These are phyloP conservation scores for Entonaema liquescens DNA, from an alignment of 495 filamentous ascomycete species.

Conservation along the genomic window DNA sequence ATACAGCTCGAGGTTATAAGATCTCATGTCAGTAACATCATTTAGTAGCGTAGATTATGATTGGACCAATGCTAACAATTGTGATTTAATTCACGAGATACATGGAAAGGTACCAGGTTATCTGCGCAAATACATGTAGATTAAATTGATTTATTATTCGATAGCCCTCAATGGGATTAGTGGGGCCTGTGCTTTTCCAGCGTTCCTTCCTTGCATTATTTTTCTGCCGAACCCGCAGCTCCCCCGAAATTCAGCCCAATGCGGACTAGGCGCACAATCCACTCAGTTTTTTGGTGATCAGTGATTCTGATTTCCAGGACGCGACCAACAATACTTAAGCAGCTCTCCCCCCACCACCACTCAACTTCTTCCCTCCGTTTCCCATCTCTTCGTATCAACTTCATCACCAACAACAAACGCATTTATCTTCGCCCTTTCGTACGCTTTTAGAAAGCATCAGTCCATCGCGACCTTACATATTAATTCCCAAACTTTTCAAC, in stretches of 20 bases:
- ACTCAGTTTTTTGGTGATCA: constrained; percentile 56
- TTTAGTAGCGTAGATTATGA: background rate
- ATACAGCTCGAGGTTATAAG: background rate
- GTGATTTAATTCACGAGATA: background rate
- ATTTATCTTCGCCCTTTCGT: constrained; percentile 26
- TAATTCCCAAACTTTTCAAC: constrained; percentile 28
- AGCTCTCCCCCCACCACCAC: constrained; percentile 57
- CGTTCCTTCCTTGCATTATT: constrained; percentile 34
- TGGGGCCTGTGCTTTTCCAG: background rate
- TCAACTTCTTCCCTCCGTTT: constrained; percentile 48
- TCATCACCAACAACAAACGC: constrained; percentile 23
- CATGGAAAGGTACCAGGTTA: background rate
- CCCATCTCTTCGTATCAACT: constrained; percentile 46
- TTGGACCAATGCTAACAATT: background rate
- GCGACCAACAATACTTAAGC: constrained; percentile 63
- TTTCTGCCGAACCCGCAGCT: constrained; percentile 33
- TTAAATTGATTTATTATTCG: background rate
- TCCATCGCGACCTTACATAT: constrained; percentile 36
- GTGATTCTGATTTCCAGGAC: constrained; percentile 51
- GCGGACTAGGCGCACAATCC: constrained; percentile 53
- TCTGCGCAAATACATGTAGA: background rate
- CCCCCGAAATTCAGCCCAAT: constrained; percentile 43
- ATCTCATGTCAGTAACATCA: background rate
- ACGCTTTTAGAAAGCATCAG: constrained; percentile 36
- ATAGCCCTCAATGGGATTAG: background rate